Base-by-base conservation (phyloP, 176 grass and related monocot species). In the Saccharum officinarum region DNA sequence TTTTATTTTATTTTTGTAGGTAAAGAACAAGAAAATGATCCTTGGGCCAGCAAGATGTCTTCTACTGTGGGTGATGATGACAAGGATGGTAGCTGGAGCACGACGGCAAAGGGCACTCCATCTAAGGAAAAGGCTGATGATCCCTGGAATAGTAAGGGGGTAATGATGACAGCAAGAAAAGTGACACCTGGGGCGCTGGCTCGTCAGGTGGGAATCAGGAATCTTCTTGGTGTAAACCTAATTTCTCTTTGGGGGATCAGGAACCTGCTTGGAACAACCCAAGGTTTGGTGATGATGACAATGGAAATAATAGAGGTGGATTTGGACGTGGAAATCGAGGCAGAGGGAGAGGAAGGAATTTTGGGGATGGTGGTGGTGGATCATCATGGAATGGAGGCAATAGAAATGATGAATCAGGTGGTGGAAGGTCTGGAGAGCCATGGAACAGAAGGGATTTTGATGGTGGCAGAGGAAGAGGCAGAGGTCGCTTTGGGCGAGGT, bases 11-110 rank as follows among this genome's bases (percentile, higher is more conserved):
- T 33, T 88, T 42, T 69, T 74, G 22, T 72, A 82, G 92, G 84
- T 71, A 83, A 79, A 84, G 77, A 84, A 66, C 76, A 77, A 84
- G 89, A 77, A 81, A 76, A 66, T 78, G 83, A 87, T 87, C 86
- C 86, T 78, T 91, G 89, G 86, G 65, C 52, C 77, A 87, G 83
- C 83, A 91, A 94, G 67, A 12, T 89, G 77, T 49, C 66, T 67
- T 81, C 77, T 69, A 40, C 36, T 77, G 36, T 20, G 6, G 71
- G 46, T 77, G 60, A 55, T 41, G 83, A 54, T 28, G 55, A 81
- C 75, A 66, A 44, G 37, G 65, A 52, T 65, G 22, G 8, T 84
- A 77, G 49, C 63, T 83, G 85, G 81, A 80, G 70, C 63, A 52
- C 10, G 6, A 69, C 47, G 5, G 68, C 31, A 61, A 60, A 66